Evolutionary conservation across 495 filamentous ascomycete species (phyloP), one percentile per base, ranked within the genome.

Genomic region (Aspergillus taichungensis): DNA sequence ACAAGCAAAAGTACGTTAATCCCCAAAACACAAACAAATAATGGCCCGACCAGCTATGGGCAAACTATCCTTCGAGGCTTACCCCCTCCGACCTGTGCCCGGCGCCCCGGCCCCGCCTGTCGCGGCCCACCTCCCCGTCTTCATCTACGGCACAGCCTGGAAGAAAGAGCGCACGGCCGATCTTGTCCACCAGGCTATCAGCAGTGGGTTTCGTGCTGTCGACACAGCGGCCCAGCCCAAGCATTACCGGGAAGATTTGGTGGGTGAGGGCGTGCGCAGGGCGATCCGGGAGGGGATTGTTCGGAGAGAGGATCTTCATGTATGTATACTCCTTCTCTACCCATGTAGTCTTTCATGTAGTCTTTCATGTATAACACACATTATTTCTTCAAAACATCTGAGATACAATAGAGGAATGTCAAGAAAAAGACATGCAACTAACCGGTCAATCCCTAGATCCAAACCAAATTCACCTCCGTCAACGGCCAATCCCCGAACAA

Each of bases 131-230:
- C 47, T 72, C 30, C 83, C 82, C 6, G 65, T 69, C 45, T 72
- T 88, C 48, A 61, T 92, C 45, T 94, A 94, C 55, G 87, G 87
- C 35, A 90, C 86, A 6, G 87, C 87, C n/a, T 91, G 87, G 87
- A 90, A 91, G 64, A 85, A 87, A 58, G 79, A 81, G 3, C 63
- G 62, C 27, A 88, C 83, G 1, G 70, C 75, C 13, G 72, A 78
- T 31, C 71, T 88, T 1, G 85, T 90, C 24, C 72, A 81, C 53
- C 65, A 74, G 51, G 87, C 87, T 18, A 55, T 94, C 50, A 69
- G 73, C 42, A 63, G 78, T 9, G 87, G 87, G 6, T 94, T 92
- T 58, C 71, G 76, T 6, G 85, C 72, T 12, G 67, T 91, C 42
- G 87, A 94, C 54, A 90, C 85, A 0, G 86, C 85, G 6, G 84